Base-by-base conservation (phyloP, 2,329 filamentous ascomycete genomes). In the Aspergillus pseudoglaucus region DNA sequence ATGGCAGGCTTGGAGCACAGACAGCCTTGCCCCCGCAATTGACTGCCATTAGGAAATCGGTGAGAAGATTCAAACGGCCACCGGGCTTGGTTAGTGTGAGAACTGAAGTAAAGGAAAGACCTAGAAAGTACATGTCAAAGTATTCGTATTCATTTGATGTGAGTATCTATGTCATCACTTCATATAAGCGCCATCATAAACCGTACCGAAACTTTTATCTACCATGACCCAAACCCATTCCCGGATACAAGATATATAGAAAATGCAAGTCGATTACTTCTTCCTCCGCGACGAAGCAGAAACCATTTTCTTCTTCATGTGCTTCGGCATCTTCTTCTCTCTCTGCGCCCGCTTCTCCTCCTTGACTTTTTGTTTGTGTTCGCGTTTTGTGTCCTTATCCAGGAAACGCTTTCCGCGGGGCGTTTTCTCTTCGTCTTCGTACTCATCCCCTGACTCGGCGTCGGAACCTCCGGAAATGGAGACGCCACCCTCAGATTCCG, bases 311-410 rank as follows among this genome's bases (percentile, higher is more conserved):
- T 96, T 97, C 79, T 98, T 98, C 30, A 95, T 56, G 65, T 94
- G 83, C 73, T 98, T 98, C 0, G 93, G 91, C 72, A 98, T 95
- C 76, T 98, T 98, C 3, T 88, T 87, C 68, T 91, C 88, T 51
- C 93, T 77, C 75, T 94, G 90, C 68, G 96, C 90, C 32, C 89
- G 83, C 74, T 95, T 96, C 61, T 90, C 91, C 62, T 96, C 91
- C 72, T 97, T 98, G 57, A 96, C 86, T 1, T 86, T 85, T 65
- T 82, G 81, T 68, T 98, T 98, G 68, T 96, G 93, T 55, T 82
- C 82, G 56, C 84, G 86, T 68, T 96, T 97, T 50, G 81, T 82
- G 10, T 95, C 89, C 70, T 96, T 96, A 60, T 96, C 89, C 65
- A 93, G 85, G 60, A 94, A 91, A 52, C 86, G 82, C 67, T 89